Evolutionary conservation across 768 basidiomycete genomes (phyloP), one percentile per base, ranked within the genome.

Genomic region (Lactarius sp.): DNA sequence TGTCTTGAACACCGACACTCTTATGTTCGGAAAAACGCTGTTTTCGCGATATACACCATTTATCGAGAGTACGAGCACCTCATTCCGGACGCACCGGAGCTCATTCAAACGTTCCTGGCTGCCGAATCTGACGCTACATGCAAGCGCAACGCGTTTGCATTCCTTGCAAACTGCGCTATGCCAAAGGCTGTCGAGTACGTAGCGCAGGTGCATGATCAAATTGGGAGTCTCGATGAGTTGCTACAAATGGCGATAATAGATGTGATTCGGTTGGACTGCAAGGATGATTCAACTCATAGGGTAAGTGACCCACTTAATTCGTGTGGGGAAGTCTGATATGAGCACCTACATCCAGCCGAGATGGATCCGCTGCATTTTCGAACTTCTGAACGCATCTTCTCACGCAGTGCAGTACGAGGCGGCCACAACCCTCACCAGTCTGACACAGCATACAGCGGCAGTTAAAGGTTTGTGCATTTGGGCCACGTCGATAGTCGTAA

Each of bases 401-500:
- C 90, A 94, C 73, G 91, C 93, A 5, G 96, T 98, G 64, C 97
- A 96, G 73, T 98, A 98, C 71, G 97, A 98, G 72, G 96, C 96
- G 22, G 96, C 97, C 2, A 94, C 90, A 4, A 96, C 93, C 3
- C 81, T 98, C 47, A 98, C 97, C 0, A 86, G 90, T 3, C 81
- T 98, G 39, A 98, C 96, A 0, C 93, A 96, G 75, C 96, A 96
- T 74, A 88, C 94, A 14, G 92, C 94, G 20, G 97, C 97, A 9
- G 85, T 98, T 65, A 98, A 98, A 81, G 94, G 94, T 92, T 41
- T 27, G 75, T 58, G 31, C 8, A 47, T 39, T 33, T 49, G n/a
- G 33, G n/a, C 22, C 20, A 13, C 44, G 4, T 59, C 47, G 20
- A 41, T 33, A 44, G 7, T 42, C 41, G 16, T 49, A 47, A 44